Conservation (phyloP, 805 yeast species). For the Komagataella populi region DNA sequence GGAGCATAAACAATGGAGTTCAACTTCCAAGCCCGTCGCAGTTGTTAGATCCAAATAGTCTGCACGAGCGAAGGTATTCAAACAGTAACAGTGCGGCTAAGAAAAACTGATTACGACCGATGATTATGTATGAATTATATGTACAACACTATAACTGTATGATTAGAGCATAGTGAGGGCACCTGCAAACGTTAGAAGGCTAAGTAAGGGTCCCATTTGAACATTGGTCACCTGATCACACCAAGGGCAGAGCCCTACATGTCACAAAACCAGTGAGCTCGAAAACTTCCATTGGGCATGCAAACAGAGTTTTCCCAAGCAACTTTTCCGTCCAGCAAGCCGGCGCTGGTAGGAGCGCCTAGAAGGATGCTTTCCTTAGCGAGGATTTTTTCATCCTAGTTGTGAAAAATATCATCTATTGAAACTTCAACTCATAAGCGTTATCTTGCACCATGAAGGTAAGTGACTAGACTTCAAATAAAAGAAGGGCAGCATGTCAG, state of each 20-base stretch:
- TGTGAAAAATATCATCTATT: not conserved
- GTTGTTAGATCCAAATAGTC: not conserved
- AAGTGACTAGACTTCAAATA: slow-evolving; percentile 4
- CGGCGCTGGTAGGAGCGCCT: not conserved
- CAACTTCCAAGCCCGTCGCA: not conserved
- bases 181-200: no score
- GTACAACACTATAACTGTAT: not conserved
- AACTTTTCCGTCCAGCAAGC: not conserved
- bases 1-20: not conserved
- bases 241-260: not conserved
- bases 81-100: not conserved
- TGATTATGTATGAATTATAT: not conserved
- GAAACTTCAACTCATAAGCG: not conserved
- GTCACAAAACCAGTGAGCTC: not conserved
- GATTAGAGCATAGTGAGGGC: not conserved
- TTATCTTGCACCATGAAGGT: slow-evolving; percentile 16
- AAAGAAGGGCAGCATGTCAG: not conserved
- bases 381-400: not conserved
- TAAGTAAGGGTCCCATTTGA: no score
- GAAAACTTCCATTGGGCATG: not conserved
- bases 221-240: not conserved
- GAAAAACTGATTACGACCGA: not conserved
- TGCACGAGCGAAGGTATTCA: not conserved
- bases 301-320: not conserved
- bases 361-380: not conserved